Evolutionary conservation across 1,139 yeast genomes (phyloP), one percentile per base, ranked within the genome.

Genomic region (Hanseniaspora uvarum): DNA sequence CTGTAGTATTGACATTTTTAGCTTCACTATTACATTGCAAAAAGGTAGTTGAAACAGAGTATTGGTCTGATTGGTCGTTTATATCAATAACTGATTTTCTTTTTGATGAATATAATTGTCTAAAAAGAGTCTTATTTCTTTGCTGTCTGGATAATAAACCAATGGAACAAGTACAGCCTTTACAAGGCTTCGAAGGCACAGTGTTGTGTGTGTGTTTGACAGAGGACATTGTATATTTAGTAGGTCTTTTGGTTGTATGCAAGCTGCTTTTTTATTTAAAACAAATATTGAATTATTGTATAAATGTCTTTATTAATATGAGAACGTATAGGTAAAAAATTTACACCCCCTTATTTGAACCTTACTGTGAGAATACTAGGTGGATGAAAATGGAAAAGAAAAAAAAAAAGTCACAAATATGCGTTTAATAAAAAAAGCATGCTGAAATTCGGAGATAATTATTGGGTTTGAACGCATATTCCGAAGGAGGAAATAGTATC

Each of bases 151-250:
- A 80, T 53, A 84, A 68, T 52, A 83, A 70, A 7, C 94, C 94
- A 8, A 92, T 92, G 0, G 89, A 82, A 65, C 94, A 85, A 1
- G 87, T 83, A 69, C 94, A 84, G 68, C 84, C 80, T 52, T 78
- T 74, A 66, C 94, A 84, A 10, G 77, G 75, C 62, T 76, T 70
- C 26, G 63, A 61, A 8, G 64, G 57, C 57, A 60, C n/a, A 4
- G 30, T 28, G 11, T 28, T 38, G 14, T 39, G 53, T 6, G 52
- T 43, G 18, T 43, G 47, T 16, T 46, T 49, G 16, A 16, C 34
- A 31, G 50, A 12, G 3, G 55, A 44, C 53, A 48, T 48, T 33
- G n/a, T 21, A 40, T 34, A 11, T 19, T 19, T 30, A n/a, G 11
- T 31, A 31, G 31, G 19, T 44, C 21, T 41, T 12, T 18, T 23